These are phyloP conservation scores for Globisporangium radiosum DNA, from an alignment of 352 stramenopile genomes.

Conservation along the genomic window DNA sequence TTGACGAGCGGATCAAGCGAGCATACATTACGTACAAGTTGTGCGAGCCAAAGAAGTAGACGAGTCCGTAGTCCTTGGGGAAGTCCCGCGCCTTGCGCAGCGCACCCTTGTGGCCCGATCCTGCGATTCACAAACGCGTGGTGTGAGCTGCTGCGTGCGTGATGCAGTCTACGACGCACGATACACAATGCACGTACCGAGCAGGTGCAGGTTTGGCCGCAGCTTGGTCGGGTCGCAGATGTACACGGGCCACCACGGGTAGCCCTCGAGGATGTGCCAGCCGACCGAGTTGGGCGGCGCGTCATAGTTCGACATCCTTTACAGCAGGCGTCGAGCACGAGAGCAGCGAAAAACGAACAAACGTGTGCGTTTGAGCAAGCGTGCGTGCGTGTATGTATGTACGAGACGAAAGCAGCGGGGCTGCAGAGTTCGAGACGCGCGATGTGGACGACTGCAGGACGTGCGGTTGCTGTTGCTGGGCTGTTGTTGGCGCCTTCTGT, in stretches of 20 bases:
- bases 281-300: slow-evolving; percentile 57
- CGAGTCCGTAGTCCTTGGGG: slow-evolving; percentile 58
- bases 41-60: slow-evolving; percentile 83
- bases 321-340: neutral
- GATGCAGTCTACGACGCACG: neutral
- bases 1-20: neutral
- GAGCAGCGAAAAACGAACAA: neutral
- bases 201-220: slow-evolving; percentile 47
- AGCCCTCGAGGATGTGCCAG: slow-evolving; percentile 84
- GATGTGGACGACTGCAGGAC: no score
- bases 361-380: neutral
- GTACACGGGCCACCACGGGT: slow-evolving; percentile 84
- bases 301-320: slow-evolving; percentile 8
- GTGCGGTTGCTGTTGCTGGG: neutral
- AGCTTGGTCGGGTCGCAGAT: slow-evolving; percentile 78
- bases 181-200: slow-evolving; percentile 28
- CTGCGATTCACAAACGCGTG: slow-evolving; percentile 12
- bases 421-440: no score
- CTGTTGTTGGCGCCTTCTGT: neutral
- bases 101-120: slow-evolving; percentile 57
- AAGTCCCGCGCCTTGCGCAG: slow-evolving; percentile 73
- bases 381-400: no score
- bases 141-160: neutral
- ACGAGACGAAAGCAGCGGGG: no score
- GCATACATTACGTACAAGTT: slow-evolving; percentile 54